Conservation (phyloP, 23 red algal genomes). For the Gracilaria vermiculophylla region DNA sequence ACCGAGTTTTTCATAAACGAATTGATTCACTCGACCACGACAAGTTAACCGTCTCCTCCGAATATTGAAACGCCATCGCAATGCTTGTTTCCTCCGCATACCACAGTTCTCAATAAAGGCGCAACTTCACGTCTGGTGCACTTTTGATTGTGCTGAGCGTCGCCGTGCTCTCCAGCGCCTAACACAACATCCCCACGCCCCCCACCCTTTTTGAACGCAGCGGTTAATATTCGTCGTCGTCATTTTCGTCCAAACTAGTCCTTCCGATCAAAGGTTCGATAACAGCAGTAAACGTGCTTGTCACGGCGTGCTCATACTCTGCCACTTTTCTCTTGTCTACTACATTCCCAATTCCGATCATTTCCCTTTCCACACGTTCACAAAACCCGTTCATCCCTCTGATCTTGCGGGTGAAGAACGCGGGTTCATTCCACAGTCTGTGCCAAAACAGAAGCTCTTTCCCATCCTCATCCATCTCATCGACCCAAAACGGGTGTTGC, state of each 20-base stretch:
- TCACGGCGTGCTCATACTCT: conserved; percentile 11
- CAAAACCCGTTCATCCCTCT: conserved; percentile 32
- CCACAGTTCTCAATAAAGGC: too few relatives aligned
- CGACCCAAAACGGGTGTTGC: conserved; percentile 80
- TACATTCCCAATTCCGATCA: conserved; percentile 18
- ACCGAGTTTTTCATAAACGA: too few relatives aligned
- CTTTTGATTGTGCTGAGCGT: too few relatives aligned
- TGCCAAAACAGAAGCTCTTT: conserved; percentile 33
- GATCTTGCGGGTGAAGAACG: conserved; percentile 47
- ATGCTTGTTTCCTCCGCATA: too few relatives aligned
- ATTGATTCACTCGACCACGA: too few relatives aligned
- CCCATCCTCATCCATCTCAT: conserved; percentile 53
- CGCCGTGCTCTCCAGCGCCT: too few relatives aligned
- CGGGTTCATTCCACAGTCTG: conserved; percentile 19
- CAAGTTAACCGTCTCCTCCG: too few relatives aligned
- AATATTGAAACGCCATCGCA: too few relatives aligned
- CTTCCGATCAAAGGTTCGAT: background rate
- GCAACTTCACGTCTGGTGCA: too few relatives aligned
- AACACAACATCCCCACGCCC: too few relatives aligned
- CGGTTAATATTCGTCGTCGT: background rate
- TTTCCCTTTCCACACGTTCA: conserved; percentile 38
- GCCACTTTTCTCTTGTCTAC: background rate
- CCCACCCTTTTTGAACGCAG: too few relatives aligned
- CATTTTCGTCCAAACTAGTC: background rate
- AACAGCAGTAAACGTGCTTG: background rate